These are phyloP conservation scores for Grosmannia clavigera DNA, from an alignment of 2,329 filamentous ascomycete genomes.

Conservation along the genomic window DNA sequence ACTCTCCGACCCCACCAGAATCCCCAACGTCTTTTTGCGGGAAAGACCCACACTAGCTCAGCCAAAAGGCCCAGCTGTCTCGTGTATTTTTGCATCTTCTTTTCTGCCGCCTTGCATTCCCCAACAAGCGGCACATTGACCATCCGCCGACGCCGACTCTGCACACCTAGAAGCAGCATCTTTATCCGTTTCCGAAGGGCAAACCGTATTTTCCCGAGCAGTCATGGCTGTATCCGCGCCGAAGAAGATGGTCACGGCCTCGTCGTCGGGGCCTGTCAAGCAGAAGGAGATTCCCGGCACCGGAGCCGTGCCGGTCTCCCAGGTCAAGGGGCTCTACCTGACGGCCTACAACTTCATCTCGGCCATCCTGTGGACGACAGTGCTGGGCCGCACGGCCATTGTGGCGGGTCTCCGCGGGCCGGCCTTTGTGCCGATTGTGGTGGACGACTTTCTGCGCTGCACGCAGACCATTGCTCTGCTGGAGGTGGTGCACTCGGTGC, in stretches of 20 bases:
- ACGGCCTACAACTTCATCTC: conserved; percentile 75
- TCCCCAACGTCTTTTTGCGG: neutral
- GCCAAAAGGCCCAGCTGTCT: neutral
- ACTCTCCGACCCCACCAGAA: neutral
- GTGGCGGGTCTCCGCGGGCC: conserved; percentile 43
- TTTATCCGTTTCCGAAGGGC: neutral
- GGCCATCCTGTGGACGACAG: conserved; percentile 62
- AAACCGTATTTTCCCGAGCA: too few species aligned
- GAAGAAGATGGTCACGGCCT: neutral
- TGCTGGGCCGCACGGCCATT: conserved; percentile 55
- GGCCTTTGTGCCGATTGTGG: conserved; percentile 44
- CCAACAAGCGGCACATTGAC: neutral
- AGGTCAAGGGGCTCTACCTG: conserved; percentile 56
- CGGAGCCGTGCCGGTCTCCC: conserved; percentile 20
- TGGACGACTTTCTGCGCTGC: conserved; percentile 58
- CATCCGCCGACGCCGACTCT: neutral
- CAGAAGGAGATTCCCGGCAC: conserved; percentile 2
- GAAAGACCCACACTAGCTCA: neutral
- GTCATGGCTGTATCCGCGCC: neutral
- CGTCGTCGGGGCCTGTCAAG: neutral
- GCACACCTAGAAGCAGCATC: neutral
- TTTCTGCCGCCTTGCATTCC: neutral
- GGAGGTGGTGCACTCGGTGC: conserved; percentile 70
- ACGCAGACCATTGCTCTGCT: conserved; percentile 75
- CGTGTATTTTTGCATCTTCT: neutral